Evolutionary conservation across 1,139 yeast species (phyloP), one percentile per base, ranked within the genome.

Genomic region (Arxiozyma telluris): DNA sequence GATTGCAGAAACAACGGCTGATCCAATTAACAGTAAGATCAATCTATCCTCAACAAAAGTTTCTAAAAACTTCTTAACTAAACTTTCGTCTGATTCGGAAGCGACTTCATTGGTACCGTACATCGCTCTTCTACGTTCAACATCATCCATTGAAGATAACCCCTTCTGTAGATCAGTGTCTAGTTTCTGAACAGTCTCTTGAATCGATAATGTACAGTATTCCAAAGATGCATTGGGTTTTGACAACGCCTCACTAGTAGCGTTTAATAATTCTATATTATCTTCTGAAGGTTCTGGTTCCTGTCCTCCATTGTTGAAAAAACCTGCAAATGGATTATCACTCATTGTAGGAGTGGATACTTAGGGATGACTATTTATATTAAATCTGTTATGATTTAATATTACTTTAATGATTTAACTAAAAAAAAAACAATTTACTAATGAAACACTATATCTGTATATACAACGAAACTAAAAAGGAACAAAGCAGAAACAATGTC

Each of bases 11-110:
- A 93, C 76, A 4, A 78, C 78, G 0, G 98, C 96, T 0, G 96
- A 88, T 0, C 94, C 97, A 49, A 90, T 87, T 64, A 93, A 76
- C 54, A 93, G 73, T 62, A 93, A 73, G 59, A 93, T 91, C 71
- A 93, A 76, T 20, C 96, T 96, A 71, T 91, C 96, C 62, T 86
- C 93, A 63, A 87, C 84, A 66, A 93, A 91, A 53, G 84, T 88
- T 54, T 84, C 76, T 25, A 89, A 54, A 63, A 93, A 93, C 68
- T 87, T 86, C 72, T 79, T 71, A 18, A 79, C 56, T 50, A 91
- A 65, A 55, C 81, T 80, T 42, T 62, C 67, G 15, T 61, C 67
- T n/a, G 65, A 68, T 11, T 64, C 67, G 6, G 57, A 56, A 3
- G 51, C 49, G 12, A 66, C 59, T 47, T 66, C 69, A 52, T 66